Evolutionary conservation across 2,329 filamentous ascomycete species (phyloP).

Genomic region (Colletotrichum eremochloae): DNA sequence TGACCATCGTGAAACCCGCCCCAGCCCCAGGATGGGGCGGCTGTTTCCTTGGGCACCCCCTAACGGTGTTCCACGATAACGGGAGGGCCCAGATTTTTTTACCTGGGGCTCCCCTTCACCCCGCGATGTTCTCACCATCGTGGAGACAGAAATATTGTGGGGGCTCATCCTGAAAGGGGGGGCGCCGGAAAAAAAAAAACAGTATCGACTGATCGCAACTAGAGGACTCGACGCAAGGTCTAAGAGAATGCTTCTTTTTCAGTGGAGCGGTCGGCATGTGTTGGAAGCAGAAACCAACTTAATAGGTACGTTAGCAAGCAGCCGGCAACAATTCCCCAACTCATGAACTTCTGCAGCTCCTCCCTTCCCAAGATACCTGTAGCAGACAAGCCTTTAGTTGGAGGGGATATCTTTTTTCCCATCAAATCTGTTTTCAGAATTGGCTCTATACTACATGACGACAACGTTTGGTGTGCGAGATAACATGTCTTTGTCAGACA

Average conservation of each 20-base stretch:
- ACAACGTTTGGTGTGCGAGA: not conserved
- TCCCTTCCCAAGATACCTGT: not conserved
- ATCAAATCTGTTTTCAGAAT: not conserved
- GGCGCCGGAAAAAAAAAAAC: not conserved
- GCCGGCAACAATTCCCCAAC: not conserved
- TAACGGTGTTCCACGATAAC: not conserved
- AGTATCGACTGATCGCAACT: not conserved
- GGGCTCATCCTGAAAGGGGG: not conserved
- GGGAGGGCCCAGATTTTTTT: not conserved
- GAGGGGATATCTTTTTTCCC: not conserved
- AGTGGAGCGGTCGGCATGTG: not conserved
- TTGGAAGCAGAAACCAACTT: not conserved
- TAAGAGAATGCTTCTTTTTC: not conserved
- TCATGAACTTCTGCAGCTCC: not conserved
- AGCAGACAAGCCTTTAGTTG: not conserved
- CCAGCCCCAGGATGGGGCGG: not conserved
- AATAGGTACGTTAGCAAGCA: not conserved
- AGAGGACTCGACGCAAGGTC: not conserved
- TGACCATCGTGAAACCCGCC: conserved; percentile 11
- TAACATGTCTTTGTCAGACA: not conserved
- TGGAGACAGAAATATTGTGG: not conserved
- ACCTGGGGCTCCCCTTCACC: not conserved
- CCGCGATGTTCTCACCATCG: too few relatives aligned
- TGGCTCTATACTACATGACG: not conserved
- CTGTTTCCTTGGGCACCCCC: too few relatives aligned